Conservation (phyloP, 78 protist genomes). For the Planoprotostelium fungivorum region DNA sequence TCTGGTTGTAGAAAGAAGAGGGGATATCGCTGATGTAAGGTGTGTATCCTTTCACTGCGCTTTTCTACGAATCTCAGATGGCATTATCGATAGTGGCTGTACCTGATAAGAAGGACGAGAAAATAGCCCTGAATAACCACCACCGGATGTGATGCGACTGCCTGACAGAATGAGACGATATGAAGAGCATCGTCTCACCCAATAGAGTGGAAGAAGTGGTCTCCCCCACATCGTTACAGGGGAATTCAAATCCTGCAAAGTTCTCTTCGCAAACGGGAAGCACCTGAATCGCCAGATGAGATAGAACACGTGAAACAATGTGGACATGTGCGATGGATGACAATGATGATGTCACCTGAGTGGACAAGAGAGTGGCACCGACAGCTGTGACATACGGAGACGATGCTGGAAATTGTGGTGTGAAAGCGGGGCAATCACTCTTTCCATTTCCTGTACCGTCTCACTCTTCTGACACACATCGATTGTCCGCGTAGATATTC, state of each 20-base stretch:
- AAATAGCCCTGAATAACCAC: constrained; percentile 14
- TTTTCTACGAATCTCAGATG: neutral
- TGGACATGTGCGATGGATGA: no score
- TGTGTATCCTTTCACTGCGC: neutral
- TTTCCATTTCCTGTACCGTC: no score
- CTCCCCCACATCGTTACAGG: constrained; percentile 13
- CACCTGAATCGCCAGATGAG: no score
- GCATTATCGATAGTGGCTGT: neutral
- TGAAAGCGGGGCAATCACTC: neutral
- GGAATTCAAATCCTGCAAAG: neutral
- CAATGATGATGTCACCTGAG: neutral
- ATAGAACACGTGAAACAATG: no score
- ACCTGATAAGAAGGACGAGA: constrained; percentile 11
- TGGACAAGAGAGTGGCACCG: constrained; percentile 33
- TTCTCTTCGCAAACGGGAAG: constrained; percentile 9
- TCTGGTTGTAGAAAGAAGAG: neutral
- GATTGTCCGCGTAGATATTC: no score
- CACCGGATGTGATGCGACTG: constrained; percentile 12
- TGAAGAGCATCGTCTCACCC: no score
- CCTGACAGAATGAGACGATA: no score
- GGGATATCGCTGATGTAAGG: neutral
- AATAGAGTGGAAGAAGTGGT: neutral
- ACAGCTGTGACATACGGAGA: constrained; percentile 29
- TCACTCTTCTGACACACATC: no score
- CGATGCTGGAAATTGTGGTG: constrained; percentile 49